A percentile compares a stretch with the other conserved stretches of the same genome.
Evolutionary conservation across 805 yeast species (phyloP).

Genomic region (Huiozyma naganishii): DNA sequence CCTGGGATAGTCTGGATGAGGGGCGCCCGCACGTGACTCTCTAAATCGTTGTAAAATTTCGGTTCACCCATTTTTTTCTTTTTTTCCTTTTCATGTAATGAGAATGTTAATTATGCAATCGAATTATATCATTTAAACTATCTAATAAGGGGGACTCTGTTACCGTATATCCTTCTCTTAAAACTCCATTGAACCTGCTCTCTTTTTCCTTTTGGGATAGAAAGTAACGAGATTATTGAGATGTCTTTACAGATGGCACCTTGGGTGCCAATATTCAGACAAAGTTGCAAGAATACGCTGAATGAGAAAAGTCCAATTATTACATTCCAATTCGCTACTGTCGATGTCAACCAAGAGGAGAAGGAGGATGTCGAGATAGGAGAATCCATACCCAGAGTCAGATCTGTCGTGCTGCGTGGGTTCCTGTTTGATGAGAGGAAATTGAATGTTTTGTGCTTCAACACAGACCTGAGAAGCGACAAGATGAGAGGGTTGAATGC

Average conservation of each 20-base stretch:
- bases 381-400: conserved; percentile 50
- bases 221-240: not conserved
- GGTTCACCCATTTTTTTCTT: too few species aligned
- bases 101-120: too few species aligned
- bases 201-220: too few species aligned
- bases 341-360: conserved; percentile 24
- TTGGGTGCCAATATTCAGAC: conserved; percentile 61
- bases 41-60: too few species aligned
- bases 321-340: conserved; percentile 59
- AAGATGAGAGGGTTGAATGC: conserved; percentile 43
- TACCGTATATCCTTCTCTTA: too few species aligned
- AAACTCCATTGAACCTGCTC: too few species aligned
- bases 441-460: conserved; percentile 56
- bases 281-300: conserved; percentile 39
- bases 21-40: too few species aligned
- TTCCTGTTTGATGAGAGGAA: conserved; percentile 60
- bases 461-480: conserved; percentile 61
- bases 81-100: too few species aligned
- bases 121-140: too few species aligned
- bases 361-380: conserved; percentile 25
- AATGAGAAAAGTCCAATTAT: conserved; percentile 36
- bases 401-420: conserved; percentile 66
- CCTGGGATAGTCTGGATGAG: too few species aligned
- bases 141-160: too few species aligned
- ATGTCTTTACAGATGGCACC: conserved; percentile 46